A percentile compares a stretch with the other conserved stretches of the same genome.
Conservation (phyloP, 805 yeast genomes). For the Cephaloascus albidus region DNA sequence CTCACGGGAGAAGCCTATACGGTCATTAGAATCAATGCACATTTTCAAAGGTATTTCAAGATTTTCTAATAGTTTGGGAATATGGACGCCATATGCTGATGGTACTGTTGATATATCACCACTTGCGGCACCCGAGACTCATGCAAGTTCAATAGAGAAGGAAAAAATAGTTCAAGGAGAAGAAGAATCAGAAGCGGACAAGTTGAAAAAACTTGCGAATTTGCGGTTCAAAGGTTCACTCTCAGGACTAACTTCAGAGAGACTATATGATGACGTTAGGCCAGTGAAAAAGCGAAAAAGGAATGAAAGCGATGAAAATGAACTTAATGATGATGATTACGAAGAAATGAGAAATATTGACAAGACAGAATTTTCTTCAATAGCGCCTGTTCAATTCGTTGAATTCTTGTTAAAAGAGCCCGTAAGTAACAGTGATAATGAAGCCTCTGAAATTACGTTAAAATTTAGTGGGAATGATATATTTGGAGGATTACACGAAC, state of each 20-base stretch:
- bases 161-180: conserved; percentile 3
- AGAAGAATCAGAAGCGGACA: conserved; percentile 6
- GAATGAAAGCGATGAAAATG: conserved; percentile 2
- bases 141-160: conserved; percentile 19
- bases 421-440: conserved; percentile 1
- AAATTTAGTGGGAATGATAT: conserved; percentile 59
- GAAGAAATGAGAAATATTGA: conserved; percentile 6
- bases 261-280: conserved; percentile 27
- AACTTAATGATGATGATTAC: conserved; percentile 11
- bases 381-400: conserved; percentile 49
- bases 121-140: conserved; percentile 33
- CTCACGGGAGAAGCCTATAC: conserved; percentile 24
- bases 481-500: conserved; percentile 70
- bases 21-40: conserved; percentile 46
- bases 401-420: conserved; percentile 32
- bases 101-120: conserved; percentile 60
- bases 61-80: conserved; percentile 52
- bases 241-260: conserved; percentile 24
- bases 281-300: conserved; percentile 11
- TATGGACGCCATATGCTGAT: conserved; percentile 70
- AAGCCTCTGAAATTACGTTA: conserved; percentile 15
- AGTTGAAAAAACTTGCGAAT: conserved; percentile 35
- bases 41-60: conserved; percentile 55
- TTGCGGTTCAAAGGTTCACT: conserved; percentile 53
- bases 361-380: conserved; percentile 34